phyloP scores from a whole-genome alignment of 805 yeast genomes.

The Starmerella ratchasimensis region DNA sequence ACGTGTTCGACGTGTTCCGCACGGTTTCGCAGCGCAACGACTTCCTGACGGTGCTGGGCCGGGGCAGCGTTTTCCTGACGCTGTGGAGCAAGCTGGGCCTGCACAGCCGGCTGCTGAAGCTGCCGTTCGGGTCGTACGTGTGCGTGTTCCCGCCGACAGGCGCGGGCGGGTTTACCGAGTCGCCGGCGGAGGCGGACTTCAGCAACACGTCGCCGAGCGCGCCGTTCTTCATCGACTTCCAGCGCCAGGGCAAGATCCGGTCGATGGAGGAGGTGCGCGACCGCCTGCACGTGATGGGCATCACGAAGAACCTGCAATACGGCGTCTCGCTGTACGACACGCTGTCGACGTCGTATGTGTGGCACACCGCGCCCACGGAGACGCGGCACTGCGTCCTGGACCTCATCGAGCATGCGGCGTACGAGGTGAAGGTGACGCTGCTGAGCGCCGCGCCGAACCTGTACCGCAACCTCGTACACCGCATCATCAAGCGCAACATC shows the following conservation, averaged over 20 bases:
- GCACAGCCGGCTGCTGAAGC: slow-evolving; percentile 11
- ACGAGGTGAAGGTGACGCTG: slow-evolving; percentile 9
- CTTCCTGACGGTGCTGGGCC: slow-evolving; percentile 13
- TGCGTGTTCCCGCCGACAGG: slow-evolving; percentile 7
- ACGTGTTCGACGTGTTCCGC: slow-evolving; percentile 6
- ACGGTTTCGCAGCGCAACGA: slow-evolving; percentile 8
- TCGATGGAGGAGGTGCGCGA: slow-evolving; percentile 17
- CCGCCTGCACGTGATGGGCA: slow-evolving; percentile 8
- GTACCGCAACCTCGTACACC: slow-evolving; percentile 11
- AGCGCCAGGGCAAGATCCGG: slow-evolving; percentile 15
- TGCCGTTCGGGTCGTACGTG: slow-evolving; percentile 15
- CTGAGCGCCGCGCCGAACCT: slow-evolving; percentile 10
- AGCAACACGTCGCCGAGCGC: slow-evolving; percentile 2
- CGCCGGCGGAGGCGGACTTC: neutral
- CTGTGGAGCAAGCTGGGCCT: slow-evolving; percentile 12
- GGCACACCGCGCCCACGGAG: slow-evolving; percentile 16
- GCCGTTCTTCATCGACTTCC: slow-evolving; percentile 19
- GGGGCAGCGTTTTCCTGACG: slow-evolving; percentile 12
- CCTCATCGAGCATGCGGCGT: slow-evolving; percentile 18
- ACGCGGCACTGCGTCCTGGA: slow-evolving; percentile 16
- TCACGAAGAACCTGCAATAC: slow-evolving; percentile 7
- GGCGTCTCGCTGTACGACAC: slow-evolving; percentile 18
- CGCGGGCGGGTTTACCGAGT: neutral
- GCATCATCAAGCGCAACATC: slow-evolving; percentile 15
- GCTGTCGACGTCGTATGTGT: slow-evolving; percentile 16